These are phyloP conservation scores for Suhomyces vadensis DNA, from an alignment of 805 yeast genomes.

Conservation along the genomic window DNA sequence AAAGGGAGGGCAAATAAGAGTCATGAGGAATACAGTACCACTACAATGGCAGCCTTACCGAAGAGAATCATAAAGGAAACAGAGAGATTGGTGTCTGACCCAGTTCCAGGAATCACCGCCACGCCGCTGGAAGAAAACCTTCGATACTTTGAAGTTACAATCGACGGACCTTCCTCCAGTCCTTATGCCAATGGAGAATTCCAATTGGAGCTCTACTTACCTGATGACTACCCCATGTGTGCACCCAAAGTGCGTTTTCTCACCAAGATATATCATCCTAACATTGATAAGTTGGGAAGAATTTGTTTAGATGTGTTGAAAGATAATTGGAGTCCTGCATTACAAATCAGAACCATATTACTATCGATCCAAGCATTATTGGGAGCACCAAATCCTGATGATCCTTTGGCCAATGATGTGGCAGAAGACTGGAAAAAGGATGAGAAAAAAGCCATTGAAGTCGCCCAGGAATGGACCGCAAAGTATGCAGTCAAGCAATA, in stretches of 20 bases:
- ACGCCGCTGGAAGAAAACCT: constrained; percentile 92
- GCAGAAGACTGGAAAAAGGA: constrained; percentile 95
- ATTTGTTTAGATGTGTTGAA: constrained; percentile 94
- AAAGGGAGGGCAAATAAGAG: constrained; percentile 1
- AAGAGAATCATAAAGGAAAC: constrained; percentile 97
- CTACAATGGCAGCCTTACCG: constrained; percentile 64
- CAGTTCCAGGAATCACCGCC: constrained; percentile 95
- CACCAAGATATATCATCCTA: constrained; percentile 94
- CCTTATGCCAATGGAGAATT: constrained; percentile 87
- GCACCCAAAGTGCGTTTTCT: constrained; percentile 95
- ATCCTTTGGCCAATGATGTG: constrained; percentile 96
- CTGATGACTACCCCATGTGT: constrained; percentile 97
- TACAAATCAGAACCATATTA: constrained; percentile 90
- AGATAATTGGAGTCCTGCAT: constrained; percentile 96
- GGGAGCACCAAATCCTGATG: constrained; percentile 97
- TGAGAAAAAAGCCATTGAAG: constrained; percentile 74
- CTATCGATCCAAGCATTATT: constrained; percentile 89
- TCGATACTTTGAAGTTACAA: constrained; percentile 87
- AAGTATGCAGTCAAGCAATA: constrained; percentile 47
- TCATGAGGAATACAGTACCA: neutral
- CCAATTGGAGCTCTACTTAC: constrained; percentile 81
- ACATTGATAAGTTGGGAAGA: constrained; percentile 91
- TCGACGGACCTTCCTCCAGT: constrained; percentile 87
- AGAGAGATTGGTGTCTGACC: constrained; percentile 86
- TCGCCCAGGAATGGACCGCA: constrained; percentile 76